phyloP scores from a whole-genome alignment of 208 protist species.

The Crithidia bombi region DNA sequence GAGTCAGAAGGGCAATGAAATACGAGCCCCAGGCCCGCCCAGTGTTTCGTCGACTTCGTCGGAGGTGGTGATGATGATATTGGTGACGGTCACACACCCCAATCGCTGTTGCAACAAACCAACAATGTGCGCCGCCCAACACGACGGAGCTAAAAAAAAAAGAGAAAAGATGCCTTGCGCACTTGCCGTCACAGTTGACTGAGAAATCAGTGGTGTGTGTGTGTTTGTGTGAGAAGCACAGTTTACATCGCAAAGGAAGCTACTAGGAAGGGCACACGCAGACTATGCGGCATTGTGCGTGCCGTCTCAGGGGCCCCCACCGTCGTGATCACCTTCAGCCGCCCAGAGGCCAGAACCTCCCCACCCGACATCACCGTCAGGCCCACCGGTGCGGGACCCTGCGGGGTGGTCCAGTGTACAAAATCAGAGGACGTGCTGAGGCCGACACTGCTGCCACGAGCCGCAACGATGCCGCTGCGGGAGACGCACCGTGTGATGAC shows the following conservation, averaged over 20 bases:
- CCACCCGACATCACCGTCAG: slow-evolving; percentile 14
- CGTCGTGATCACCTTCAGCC: slow-evolving; percentile 19
- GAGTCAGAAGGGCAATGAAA: no score
- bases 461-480: slow-evolving; percentile 37
- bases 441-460: slow-evolving; percentile 58
- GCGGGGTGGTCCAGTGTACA: slow-evolving; percentile 29
- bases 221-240: no score
- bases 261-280: slow-evolving; percentile 24
- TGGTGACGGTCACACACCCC: no score
- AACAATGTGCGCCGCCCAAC: background rate
- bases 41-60: no score
- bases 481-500: slow-evolving; percentile 27
- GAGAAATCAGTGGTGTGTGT: background rate
- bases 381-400: slow-evolving; percentile 20
- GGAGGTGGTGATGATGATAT: no score
- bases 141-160: background rate
- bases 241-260: slow-evolving; percentile 32
- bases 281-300: slow-evolving; percentile 19
- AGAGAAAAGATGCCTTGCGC: slow-evolving; percentile 1
- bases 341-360: slow-evolving; percentile 26
- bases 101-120: no score
- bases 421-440: slow-evolving; percentile 53
- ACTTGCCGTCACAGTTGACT: background rate
- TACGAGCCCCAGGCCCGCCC: no score
- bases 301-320: slow-evolving; percentile 3